Conservation (phyloP, 1,284 basidiomycete species). For the Singerocomus inundabilis region DNA sequence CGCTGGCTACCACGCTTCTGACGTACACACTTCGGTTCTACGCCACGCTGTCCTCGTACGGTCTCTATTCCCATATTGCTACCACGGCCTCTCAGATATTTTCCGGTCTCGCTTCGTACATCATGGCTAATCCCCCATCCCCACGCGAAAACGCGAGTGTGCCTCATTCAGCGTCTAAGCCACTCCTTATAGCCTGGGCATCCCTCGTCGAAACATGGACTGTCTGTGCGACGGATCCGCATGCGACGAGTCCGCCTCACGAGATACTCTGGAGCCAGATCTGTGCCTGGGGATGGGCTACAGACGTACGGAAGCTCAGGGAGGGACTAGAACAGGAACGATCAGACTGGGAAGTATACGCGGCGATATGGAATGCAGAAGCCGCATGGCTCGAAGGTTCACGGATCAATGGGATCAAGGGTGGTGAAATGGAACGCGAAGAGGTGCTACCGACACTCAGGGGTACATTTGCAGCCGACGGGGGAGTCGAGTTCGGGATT, state of each 20-base stretch:
- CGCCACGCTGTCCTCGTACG: constrained; percentile 69
- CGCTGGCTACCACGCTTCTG: constrained; percentile 51
- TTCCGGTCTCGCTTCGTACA: constrained; percentile 42
- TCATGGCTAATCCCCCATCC: constrained; percentile 31
- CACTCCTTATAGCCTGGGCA: constrained; percentile 49
- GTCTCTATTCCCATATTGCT: constrained; percentile 67
- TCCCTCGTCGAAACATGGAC: constrained; percentile 71
- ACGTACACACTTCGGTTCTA: constrained; percentile 67
- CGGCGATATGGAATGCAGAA: constrained; percentile 52
- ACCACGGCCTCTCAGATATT: constrained; percentile 61
- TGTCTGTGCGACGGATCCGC: constrained; percentile 84
- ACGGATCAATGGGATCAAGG: constrained; percentile 63
- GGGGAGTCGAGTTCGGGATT: constrained; percentile 32
- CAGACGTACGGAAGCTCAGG: constrained; percentile 46
- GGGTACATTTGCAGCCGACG: constrained; percentile 42
- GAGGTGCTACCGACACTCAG: constrained; percentile 37
- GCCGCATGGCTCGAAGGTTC: constrained; percentile 76
- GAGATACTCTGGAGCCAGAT: constrained; percentile 91
- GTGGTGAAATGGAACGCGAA: constrained; percentile 62
- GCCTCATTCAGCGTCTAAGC: constrained; percentile 8
- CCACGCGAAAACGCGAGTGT: neutral
- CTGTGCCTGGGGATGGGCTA: constrained; percentile 70
- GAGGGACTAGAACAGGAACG: constrained; percentile 18
- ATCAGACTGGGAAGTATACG: constrained; percentile 36
- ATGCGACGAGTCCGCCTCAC: constrained; percentile 81